phyloP scores from a whole-genome alignment of 345 rosid genomes.

The Corymbia maculata region DNA sequence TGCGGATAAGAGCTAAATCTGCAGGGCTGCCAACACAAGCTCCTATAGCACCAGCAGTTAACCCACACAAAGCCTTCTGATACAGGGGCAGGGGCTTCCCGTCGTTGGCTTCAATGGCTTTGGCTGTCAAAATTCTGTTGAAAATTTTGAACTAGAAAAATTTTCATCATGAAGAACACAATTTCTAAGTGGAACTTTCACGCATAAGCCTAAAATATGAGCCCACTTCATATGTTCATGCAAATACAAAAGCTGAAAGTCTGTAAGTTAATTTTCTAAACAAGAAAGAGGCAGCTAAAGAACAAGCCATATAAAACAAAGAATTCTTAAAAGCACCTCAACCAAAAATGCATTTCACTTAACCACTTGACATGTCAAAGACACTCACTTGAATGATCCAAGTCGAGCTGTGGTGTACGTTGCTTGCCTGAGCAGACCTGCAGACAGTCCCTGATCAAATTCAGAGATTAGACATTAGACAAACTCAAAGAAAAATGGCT shows the following conservation, averaged over 20 bases:
- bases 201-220: background rate
- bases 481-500: background rate
- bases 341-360: background rate
- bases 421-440: conserved; percentile 96
- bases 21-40: conserved; percentile 87
- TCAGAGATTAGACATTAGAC: background rate
- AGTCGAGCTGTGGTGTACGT: conserved; percentile 98
- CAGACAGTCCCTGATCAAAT: conserved; percentile 78
- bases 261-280: background rate
- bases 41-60: conserved; percentile 98
- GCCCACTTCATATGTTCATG: background rate
- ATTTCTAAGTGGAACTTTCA: background rate
- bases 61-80: conserved; percentile 95
- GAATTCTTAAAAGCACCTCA: background rate
- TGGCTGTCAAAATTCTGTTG: conserved; percentile 37
- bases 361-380: background rate
- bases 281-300: background rate
- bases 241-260: background rate
- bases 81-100: conserved; percentile 92
- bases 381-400: conserved; percentile 83
- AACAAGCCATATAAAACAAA: background rate
- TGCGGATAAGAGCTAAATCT: conserved; percentile 42
- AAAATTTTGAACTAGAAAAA: background rate
- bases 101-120: conserved; percentile 83
- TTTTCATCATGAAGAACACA: background rate